Evolutionary conservation across 192 early-diverging fungal species (phyloP).

Genomic region (Geosiphon pyriformis): DNA sequence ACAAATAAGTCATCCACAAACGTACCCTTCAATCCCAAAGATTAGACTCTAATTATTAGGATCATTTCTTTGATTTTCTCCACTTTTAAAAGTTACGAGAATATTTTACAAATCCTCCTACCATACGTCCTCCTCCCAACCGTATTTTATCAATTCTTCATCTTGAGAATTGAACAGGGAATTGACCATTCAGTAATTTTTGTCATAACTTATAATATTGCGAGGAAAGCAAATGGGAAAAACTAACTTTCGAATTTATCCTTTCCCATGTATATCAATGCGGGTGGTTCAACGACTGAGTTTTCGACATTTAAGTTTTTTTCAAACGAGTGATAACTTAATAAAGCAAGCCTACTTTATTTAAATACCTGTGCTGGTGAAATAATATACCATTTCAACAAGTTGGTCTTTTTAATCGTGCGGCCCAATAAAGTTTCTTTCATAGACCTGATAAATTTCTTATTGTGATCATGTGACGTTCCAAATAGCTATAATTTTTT

Average conservation of each 20-base stretch:
- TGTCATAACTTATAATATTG: not conserved
- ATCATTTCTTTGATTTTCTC: no score
- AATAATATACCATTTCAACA: conserved; percentile 19
- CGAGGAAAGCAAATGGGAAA: not conserved
- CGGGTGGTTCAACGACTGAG: conserved; percentile 62
- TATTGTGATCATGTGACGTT: no score
- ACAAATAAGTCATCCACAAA: conserved; percentile 1
- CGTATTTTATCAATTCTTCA: conserved; percentile 93
- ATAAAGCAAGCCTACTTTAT: not conserved
- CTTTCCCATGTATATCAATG: conserved; percentile 93
- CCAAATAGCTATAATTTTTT: no score
- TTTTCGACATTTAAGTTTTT: not conserved
- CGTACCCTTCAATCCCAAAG: not conserved
- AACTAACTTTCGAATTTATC: conserved; percentile 91
- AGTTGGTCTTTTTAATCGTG: not conserved
- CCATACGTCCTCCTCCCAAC: conserved; percentile 92
- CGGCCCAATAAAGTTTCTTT: no score
- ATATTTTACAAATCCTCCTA: conserved; percentile 19
- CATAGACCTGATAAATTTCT: no score
- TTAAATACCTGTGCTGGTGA: conserved; percentile 8
- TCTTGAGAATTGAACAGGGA: conserved; percentile 34
- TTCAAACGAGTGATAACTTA: not conserved
- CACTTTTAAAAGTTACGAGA: not conserved
- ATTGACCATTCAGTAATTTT: not conserved
- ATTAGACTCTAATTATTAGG: no score